phyloP scores from a whole-genome alignment of 192 early-diverging fungal species.

The Backusella tuberculispora region DNA sequence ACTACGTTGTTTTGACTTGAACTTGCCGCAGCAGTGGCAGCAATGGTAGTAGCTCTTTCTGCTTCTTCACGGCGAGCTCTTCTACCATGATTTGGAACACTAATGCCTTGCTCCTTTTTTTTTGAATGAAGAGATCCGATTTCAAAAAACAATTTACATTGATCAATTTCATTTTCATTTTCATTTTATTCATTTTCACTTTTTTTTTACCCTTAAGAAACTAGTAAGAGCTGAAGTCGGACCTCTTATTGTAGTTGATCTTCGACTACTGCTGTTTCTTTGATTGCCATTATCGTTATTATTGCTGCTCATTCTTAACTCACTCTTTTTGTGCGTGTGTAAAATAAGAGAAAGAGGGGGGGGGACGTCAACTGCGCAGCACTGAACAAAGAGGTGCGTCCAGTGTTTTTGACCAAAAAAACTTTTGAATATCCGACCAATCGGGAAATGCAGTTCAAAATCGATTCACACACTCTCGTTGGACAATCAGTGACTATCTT shows the following conservation, averaged over 20 bases:
- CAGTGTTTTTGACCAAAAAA: neutral
- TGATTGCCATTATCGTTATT: neutral
- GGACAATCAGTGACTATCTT: no score
- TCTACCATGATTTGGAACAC: slow-evolving; percentile 33
- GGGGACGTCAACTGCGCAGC: neutral
- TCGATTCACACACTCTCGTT: no score
- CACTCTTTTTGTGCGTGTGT: neutral
- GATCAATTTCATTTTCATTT: neutral
- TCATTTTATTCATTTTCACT: neutral
- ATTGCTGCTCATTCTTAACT: neutral
- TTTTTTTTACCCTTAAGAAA: slow-evolving; percentile 47
- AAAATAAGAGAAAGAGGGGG: neutral
- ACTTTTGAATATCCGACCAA: neutral
- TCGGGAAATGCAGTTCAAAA: no score
- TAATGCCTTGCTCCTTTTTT: slow-evolving; percentile 43
- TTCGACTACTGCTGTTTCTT: neutral
- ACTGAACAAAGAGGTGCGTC: neutral
- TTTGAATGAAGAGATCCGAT: neutral
- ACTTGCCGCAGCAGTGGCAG: slow-evolving; percentile 2
- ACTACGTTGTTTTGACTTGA: slow-evolving; percentile 7
- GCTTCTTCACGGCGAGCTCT: slow-evolving; percentile 6
- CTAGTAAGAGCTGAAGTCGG: slow-evolving; percentile 56
- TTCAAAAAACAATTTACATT: neutral
- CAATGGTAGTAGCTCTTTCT: slow-evolving; percentile 29
- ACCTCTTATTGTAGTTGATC: slow-evolving; percentile 47